phyloP scores from a whole-genome alignment of 2,329 filamentous ascomycete species.

The Colletotrichum lupini region DNA sequence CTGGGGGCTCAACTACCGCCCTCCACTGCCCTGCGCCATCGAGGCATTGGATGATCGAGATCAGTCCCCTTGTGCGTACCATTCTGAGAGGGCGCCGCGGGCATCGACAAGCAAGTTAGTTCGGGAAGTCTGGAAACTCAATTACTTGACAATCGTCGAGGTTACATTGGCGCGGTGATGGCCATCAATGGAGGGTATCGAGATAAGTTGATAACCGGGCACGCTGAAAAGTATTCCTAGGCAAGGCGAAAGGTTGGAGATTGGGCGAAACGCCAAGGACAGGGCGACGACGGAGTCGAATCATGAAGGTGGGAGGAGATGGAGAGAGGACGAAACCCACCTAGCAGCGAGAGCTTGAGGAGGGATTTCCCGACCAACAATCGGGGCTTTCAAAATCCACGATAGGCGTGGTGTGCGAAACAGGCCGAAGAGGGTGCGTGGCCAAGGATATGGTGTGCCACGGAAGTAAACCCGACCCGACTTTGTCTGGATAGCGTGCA shows the following conservation, averaged over 20 bases:
- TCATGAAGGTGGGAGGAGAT: neutral
- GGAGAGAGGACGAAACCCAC: neutral
- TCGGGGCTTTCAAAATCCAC: neutral
- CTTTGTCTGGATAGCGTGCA: neutral
- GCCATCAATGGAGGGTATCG: neutral
- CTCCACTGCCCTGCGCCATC: constrained; percentile 12
- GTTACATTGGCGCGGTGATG: neutral
- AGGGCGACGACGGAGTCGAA: neutral
- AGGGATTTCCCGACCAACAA: constrained; percentile 6
- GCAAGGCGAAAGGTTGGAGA: neutral
- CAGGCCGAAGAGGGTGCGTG: constrained; percentile 13
- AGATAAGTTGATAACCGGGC: neutral
- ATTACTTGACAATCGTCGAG: neutral
- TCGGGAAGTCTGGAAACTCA: neutral
- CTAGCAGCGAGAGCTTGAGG: neutral
- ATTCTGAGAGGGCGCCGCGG: neutral
- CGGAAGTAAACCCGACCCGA: constrained; percentile 11
- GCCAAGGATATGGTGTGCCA: constrained; percentile 18
- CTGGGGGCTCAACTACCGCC: constrained; percentile 15
- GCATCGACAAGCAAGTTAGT: neutral
- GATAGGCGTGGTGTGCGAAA: constrained; percentile 16
- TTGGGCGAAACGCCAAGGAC: neutral
- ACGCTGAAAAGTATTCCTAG: neutral
- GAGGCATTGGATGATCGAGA: constrained; percentile 16
- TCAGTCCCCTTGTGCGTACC: neutral